Percentiles rank a stretch among this genome's conserved stretches.
phyloP scores from a whole-genome alignment of 2,329 filamentous ascomycete species.

The Chrysosporium queenslandicum region DNA sequence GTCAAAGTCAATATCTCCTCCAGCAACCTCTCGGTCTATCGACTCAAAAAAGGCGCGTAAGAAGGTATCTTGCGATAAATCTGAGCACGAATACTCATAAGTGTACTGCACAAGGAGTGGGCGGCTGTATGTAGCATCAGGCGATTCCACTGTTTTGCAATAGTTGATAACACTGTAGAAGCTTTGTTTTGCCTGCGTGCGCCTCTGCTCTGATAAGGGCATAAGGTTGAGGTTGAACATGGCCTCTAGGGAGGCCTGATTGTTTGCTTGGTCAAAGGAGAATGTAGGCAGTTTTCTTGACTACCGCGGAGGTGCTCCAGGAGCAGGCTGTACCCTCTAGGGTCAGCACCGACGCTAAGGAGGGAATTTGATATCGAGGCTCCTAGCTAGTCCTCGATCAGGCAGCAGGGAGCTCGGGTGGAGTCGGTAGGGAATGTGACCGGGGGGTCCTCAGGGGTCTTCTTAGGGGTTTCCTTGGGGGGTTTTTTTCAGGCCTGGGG shows the following conservation, averaged over 20 bases:
- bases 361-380: no score
- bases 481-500: no score
- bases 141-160: neutral
- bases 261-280: neutral
- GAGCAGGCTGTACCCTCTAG: no score
- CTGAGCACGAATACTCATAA: neutral
- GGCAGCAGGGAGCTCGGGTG: no score
- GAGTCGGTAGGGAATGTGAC: no score
- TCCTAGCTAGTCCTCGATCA: no score
- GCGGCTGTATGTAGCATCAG: neutral
- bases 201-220: neutral
- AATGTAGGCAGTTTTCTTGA: no score
- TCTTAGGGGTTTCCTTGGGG: no score
- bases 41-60: neutral
- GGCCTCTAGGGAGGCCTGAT: conserved; percentile 8
- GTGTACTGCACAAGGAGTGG: neutral
- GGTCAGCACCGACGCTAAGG: no score
- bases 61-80: neutral
- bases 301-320: no score
- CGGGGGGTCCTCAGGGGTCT: no score
- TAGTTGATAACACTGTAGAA: neutral
- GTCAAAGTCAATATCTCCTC: neutral
- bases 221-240: conserved; percentile 7
- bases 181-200: neutral
- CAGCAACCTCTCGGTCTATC: neutral